Conservation (phyloP, 371 early-diverging fungal genomes). For the Funneliformis caledonium region DNA sequence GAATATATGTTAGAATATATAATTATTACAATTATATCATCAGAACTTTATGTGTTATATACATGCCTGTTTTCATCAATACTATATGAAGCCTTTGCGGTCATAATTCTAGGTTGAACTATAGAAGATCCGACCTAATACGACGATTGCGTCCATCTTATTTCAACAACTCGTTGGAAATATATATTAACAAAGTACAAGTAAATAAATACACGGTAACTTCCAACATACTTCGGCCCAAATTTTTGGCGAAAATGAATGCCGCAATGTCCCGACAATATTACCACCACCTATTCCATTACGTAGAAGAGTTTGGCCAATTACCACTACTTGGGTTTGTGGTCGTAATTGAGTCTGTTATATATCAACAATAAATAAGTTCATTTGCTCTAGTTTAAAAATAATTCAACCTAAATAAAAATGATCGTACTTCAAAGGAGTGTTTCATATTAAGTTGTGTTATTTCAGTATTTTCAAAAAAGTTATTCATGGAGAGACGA, state of each 20-base stretch:
- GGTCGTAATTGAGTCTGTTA: conserved; percentile 69
- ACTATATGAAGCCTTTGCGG: conserved; percentile 72
- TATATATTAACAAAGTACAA: conserved; percentile 16
- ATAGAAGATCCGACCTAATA: conserved; percentile 63
- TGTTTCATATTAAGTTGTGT: conserved; percentile 80
- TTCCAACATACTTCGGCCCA: conserved; percentile 64
- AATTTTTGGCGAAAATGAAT: conserved; percentile 72
- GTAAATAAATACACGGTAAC: conserved; percentile 14
- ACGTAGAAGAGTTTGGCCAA: conserved; percentile 72
- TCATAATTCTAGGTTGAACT: conserved; percentile 60
- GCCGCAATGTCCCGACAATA: conserved; percentile 72
- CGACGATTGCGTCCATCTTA: conserved; percentile 23
- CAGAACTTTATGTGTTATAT: not conserved
- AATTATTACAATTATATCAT: not conserved
- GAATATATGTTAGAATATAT: not conserved
- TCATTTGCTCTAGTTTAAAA: not conserved
- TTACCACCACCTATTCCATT: conserved; percentile 83
- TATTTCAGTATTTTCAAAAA: conserved; percentile 60
- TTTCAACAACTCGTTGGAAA: conserved; percentile 19
- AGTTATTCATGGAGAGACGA: conserved; percentile 44
- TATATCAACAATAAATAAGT: not conserved
- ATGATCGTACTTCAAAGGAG: conserved; percentile 77
- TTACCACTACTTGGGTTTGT: conserved; percentile 66
- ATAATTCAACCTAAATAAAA: not conserved
- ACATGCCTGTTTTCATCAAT: conserved; percentile 66